Base-by-base conservation (phyloP, 805 yeast genomes). In the Teunomyces lycoperdinae region DNA sequence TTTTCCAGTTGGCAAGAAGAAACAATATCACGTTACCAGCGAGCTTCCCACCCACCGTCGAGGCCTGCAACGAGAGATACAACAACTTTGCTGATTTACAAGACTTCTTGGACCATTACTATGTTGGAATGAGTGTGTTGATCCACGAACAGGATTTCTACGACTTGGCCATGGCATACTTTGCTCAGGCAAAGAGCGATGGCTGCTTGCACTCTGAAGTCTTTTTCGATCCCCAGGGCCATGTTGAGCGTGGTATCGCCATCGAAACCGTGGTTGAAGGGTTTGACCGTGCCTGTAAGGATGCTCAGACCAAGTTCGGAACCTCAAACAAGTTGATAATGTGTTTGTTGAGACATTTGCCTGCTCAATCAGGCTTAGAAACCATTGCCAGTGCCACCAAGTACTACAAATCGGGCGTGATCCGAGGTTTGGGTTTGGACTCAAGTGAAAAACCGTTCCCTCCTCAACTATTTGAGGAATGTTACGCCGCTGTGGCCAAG, bases 151-250 rank as follows among this genome's bases (percentile, higher is more conserved):
- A 80, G 43, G 96, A 88, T 68, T 88, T 87, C 65, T 83, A 77
- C 55, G 87, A 87, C 56, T 72, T 88, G 55, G 89, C 92, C n/a
- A 81, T 81, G 80, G 82, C 78, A 5, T 87, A 87, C 64, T 84
- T 86, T 68, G 61, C 61, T 41, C 81, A 77, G 54, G 87, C 86
- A 4, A 60, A 73, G 42, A 53, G 59, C 7, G 87, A 85, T 58
- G 87, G 87, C 13, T 70, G 85, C 45, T 66, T 64, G 47, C 95
- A 87, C 62, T 78, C 89, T 2, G 96, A 87, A 67, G 82, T 83
- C 1, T 87, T 87, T 63, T 87, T 85, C 56, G 96, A 87, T 61
- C 95, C 95, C 14, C 96, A 87, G 67, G 89, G 89, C 9, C 96
- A 87, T 58, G 75, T 86, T 27, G 83, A 80, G 46, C 74, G 95